phyloP scores from a whole-genome alignment of 495 filamentous ascomycete species.

The Immersiella caudata region DNA sequence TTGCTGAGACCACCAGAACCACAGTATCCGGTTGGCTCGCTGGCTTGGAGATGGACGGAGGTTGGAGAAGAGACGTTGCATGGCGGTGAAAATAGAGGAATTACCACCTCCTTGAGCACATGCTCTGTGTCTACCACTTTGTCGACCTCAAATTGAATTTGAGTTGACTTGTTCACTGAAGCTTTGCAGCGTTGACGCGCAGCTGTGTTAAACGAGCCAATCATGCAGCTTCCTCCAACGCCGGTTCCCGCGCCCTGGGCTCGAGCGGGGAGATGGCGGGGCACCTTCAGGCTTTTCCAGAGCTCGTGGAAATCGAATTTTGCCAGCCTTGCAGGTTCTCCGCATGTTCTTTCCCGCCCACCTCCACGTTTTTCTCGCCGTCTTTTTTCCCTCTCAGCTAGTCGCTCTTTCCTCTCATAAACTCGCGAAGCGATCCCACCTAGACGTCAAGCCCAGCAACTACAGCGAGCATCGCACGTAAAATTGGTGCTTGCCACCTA shows the following conservation, averaged over 20 bases:
- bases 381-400: background rate
- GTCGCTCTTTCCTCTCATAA: background rate
- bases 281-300: background rate
- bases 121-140: no score
- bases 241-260: background rate
- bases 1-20: slow-evolving; percentile 17
- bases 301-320: background rate
- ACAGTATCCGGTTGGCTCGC: background rate
- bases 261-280: background rate
- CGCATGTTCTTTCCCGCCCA: background rate
- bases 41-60: background rate
- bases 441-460: background rate
- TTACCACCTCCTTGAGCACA: no score
- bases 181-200: no score
- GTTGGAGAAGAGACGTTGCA: background rate
- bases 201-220: background rate
- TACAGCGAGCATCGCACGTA: background rate
- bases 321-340: background rate
- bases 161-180: no score
- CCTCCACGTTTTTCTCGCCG: background rate
- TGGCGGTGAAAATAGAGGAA: no score
- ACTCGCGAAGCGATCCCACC: background rate
- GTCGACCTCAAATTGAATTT: no score
- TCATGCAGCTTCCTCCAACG: background rate
- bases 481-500: background rate